These are phyloP conservation scores for Schizochytrium sp. DNA, from an alignment of 108 stramenopile species.

Conservation along the genomic window DNA sequence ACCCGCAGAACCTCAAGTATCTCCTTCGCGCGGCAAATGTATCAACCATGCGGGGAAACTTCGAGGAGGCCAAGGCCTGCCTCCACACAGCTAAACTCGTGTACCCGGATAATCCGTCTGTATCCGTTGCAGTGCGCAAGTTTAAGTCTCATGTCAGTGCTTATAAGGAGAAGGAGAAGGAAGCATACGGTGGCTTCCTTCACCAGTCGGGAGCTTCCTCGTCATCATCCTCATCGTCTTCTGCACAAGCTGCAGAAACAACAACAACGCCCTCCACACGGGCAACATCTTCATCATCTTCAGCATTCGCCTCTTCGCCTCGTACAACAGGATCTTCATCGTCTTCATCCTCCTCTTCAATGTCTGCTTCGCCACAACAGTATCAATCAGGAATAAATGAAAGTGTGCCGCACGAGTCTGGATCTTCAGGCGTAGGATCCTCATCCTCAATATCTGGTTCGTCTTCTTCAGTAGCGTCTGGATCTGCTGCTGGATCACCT, in stretches of 20 bases:
- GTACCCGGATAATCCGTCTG: not conserved
- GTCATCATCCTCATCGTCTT: too few relatives aligned
- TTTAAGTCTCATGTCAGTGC: not conserved
- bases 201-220: not conserved
- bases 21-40: conserved; percentile 8
- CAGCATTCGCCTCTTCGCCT: not conserved
- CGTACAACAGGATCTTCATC: not conserved
- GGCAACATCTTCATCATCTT: too few relatives aligned
- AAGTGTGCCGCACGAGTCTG: too few relatives aligned
- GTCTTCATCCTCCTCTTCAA: not conserved
- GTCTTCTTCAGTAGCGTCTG: not conserved
- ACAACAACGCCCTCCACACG: not conserved
- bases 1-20: conserved; percentile 44
- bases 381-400: too few relatives aligned
- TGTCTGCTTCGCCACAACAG: too few relatives aligned
- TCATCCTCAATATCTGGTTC: not conserved
- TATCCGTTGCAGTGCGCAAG: not conserved
- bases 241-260: not conserved
- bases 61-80: conserved; percentile 54
- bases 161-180: conserved; percentile 38
- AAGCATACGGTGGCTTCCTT: conserved; percentile 28
- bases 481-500: not conserved
- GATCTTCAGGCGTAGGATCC: not conserved
- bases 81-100: not conserved
- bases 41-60: conserved; percentile 7